phyloP scores from a whole-genome alignment of 2,329 filamentous ascomycete species.

The Curvularia sp. region DNA sequence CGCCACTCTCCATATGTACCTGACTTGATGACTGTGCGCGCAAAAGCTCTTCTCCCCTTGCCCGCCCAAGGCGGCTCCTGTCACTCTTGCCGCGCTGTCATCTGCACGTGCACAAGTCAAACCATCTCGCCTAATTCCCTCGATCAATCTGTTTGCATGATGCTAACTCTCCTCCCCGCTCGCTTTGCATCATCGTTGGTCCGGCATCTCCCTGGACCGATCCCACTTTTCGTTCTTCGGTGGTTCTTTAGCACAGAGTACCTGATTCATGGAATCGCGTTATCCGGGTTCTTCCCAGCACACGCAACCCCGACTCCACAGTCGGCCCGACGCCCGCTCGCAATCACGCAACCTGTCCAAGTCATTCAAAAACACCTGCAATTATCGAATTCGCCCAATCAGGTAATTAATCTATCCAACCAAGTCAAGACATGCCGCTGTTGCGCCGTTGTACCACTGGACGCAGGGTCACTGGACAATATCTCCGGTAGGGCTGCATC shows the following conservation, averaged over 20 bases:
- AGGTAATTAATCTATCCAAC: conserved; percentile 2
- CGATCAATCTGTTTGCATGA: conserved; percentile 10
- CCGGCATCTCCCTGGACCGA: conserved; percentile 6
- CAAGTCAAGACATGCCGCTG: conserved; percentile 8
- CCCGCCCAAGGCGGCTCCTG: neutral
- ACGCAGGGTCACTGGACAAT: conserved; percentile 3
- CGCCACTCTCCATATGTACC: no score
- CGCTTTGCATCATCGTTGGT: conserved; percentile 13
- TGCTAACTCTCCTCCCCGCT: conserved; percentile 11
- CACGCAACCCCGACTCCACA: conserved; percentile 7
- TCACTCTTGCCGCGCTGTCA: conserved; percentile 7
- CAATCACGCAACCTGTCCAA: conserved; percentile 3
- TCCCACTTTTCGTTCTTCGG: conserved; percentile 20
- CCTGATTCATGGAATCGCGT: conserved; percentile 14
- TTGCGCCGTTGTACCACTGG: conserved; percentile 7
- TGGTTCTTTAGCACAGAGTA: conserved; percentile 18
- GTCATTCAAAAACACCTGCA: conserved; percentile 8
- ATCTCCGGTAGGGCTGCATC: conserved; percentile 19
- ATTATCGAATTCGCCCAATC: conserved; percentile 10
- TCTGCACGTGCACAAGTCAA: neutral
- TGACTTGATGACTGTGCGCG: no score
- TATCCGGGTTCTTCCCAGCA: conserved; percentile 9
- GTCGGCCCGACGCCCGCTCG: conserved; percentile 12
- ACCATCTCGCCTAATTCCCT: conserved; percentile 6
- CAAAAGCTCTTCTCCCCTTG: neutral